A percentile compares a stretch with the other conserved stretches of the same genome.
Evolutionary conservation across 2,329 filamentous ascomycete genomes (phyloP).

Genomic region (Colletotrichum gloeosporioides): DNA sequence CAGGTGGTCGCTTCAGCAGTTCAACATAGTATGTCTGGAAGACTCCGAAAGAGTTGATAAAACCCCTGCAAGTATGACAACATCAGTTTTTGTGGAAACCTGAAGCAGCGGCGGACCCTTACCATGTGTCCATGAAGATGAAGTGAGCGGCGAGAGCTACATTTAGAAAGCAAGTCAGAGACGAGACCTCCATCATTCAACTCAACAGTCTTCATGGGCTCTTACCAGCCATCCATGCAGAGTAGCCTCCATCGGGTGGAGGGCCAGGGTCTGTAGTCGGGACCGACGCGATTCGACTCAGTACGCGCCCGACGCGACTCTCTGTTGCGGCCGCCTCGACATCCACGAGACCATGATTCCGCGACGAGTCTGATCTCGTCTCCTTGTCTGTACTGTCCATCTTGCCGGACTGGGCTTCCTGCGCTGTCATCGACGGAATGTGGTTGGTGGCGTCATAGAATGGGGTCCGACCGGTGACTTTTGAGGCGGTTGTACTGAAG

Average conservation of each 20-base stretch:
- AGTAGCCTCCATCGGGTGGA: conserved; percentile 11
- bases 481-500: background rate
- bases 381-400: conserved; percentile 12
- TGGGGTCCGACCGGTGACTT: background rate
- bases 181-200: background rate
- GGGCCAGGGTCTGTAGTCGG: conserved; percentile 2
- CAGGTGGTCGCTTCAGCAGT: conserved; percentile 34
- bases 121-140: conserved; percentile 21
- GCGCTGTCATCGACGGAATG: background rate
- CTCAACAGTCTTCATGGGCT: background rate
- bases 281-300: conserved; percentile 13
- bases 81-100: background rate
- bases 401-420: background rate
- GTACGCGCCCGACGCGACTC: conserved; percentile 6
- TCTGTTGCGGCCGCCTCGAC: background rate
- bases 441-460: background rate
- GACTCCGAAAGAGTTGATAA: conserved; percentile 49
- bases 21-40: conserved; percentile 51
- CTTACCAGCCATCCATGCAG: conserved; percentile 18
- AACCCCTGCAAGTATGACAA: conserved; percentile 35
- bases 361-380: conserved; percentile 10
- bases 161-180: background rate
- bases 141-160: conserved; percentile 9
- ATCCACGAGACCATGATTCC: background rate
- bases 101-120: background rate